Percentiles rank a stretch among this genome's conserved stretches.
These are phyloP conservation scores for Tolypocladium sp. DNA, from an alignment of 2,329 filamentous ascomycete species.

Conservation along the genomic window DNA sequence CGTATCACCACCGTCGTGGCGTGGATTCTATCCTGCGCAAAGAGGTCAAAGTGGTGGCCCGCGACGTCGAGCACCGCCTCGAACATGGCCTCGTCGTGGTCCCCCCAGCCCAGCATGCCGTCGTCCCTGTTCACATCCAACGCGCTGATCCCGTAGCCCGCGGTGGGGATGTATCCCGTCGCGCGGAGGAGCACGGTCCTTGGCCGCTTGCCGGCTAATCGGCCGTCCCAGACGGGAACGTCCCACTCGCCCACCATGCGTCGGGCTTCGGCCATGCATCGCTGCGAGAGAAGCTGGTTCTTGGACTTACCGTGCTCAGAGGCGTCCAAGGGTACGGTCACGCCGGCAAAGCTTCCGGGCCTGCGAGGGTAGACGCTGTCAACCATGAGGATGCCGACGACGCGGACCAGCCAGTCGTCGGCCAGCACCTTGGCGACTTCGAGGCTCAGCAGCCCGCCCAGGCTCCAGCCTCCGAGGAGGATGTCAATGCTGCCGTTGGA, in stretches of 20 bases:
- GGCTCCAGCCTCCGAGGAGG: slow-evolving; percentile 46
- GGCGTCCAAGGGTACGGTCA: slow-evolving; percentile 7
- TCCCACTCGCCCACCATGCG: slow-evolving; percentile 31
- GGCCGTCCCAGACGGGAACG: slow-evolving; percentile 26
- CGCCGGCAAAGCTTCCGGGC: not conserved
- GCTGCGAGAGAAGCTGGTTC: slow-evolving; percentile 23
- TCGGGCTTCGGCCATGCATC: slow-evolving; percentile 32
- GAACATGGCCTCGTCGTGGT: slow-evolving; percentile 35
- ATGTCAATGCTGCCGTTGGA: slow-evolving; percentile 24
- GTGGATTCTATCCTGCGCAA: slow-evolving; percentile 19
- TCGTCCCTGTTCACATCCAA: slow-evolving; percentile 37
- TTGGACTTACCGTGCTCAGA: slow-evolving; percentile 20
- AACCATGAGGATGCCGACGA: slow-evolving; percentile 43
- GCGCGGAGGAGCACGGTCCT: slow-evolving; percentile 37
- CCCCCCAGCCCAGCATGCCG: slow-evolving; percentile 37
- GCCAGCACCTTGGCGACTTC: slow-evolving; percentile 37
- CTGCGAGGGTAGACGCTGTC: slow-evolving; percentile 35
- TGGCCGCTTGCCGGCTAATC: slow-evolving; percentile 20
- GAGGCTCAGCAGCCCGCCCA: slow-evolving; percentile 42
- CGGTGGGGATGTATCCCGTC: slow-evolving; percentile 25
- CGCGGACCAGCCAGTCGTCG: slow-evolving; percentile 22
- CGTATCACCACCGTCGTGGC: slow-evolving; percentile 17
- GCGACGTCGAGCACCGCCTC: slow-evolving; percentile 35
- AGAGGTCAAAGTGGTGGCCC: slow-evolving; percentile 43
- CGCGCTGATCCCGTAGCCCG: slow-evolving; percentile 14